These are phyloP conservation scores for Caloboletus inedulis DNA, from an alignment of 1,284 basidiomycete species.

Conservation along the genomic window DNA sequence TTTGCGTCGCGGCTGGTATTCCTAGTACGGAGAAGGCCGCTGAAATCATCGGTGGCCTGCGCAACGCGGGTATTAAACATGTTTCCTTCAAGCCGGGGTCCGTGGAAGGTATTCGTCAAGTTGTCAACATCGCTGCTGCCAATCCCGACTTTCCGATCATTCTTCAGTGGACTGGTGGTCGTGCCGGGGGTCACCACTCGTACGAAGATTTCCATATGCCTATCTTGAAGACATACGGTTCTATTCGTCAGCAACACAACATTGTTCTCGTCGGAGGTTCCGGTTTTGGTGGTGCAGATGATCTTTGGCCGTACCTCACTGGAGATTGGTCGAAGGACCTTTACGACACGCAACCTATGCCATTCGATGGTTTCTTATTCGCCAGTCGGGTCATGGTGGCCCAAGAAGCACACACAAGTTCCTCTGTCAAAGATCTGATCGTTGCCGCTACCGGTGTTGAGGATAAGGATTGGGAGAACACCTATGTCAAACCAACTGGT, in stretches of 20 bases:
- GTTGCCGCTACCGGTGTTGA: conserved; percentile 89
- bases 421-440: conserved; percentile 91
- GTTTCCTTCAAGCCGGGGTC: conserved; percentile 98
- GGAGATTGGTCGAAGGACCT: conserved; percentile 90
- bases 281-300: conserved; percentile 93
- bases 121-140: conserved; percentile 91
- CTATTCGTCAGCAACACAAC: conserved; percentile 88
- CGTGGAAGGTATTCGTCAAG: conserved; percentile 95
- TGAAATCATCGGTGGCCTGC: conserved; percentile 84
- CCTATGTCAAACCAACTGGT: conserved; percentile 92
- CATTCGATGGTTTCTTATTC: conserved; percentile 96
- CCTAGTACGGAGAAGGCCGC: conserved; percentile 91
- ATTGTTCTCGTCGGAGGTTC: conserved; percentile 93
- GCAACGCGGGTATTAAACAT: conserved; percentile 85
- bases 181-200: conserved; percentile 98
- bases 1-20: conserved; percentile 96
- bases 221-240: conserved; percentile 84
- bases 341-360: conserved; percentile 94
- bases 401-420: conserved; percentile 94
- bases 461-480: conserved; percentile 92
- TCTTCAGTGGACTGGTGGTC: conserved; percentile 98
- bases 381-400: conserved; percentile 98
- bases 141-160: conserved; percentile 99
- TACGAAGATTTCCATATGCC: conserved; percentile 99
- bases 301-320: conserved; percentile 95